Percentiles rank a stretch among this genome's conserved stretches.
Evolutionary conservation across 2,329 filamentous ascomycete species (phyloP).

Genomic region (Botrytis tulipae): DNA sequence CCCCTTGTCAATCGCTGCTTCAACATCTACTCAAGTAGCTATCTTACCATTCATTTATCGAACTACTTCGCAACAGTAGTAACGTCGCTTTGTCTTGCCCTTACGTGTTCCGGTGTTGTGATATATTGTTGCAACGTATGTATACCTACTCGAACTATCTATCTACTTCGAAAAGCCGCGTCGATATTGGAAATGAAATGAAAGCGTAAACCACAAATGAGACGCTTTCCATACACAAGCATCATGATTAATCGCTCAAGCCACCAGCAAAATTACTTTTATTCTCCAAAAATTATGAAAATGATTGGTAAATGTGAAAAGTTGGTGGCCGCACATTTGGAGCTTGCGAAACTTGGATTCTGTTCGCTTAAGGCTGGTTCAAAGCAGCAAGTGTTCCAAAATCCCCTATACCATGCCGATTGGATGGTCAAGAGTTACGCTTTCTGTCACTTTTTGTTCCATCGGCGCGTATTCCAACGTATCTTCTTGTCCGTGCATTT

Average conservation of each 20-base stretch:
- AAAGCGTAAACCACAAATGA: neutral
- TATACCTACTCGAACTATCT: neutral
- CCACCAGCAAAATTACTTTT: neutral
- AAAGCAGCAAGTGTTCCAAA: slow-evolving; percentile 38
- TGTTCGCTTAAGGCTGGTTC: slow-evolving; percentile 15
- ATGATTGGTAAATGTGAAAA: slow-evolving; percentile 5
- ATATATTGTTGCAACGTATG: neutral
- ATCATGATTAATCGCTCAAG: neutral
- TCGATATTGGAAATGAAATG: neutral
- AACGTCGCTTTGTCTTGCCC: neutral
- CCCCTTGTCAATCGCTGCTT: slow-evolving; percentile 17
- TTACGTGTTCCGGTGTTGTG: neutral
- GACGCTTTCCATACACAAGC: neutral
- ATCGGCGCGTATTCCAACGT: slow-evolving; percentile 17
- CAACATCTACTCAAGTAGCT: neutral
- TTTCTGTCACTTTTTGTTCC: slow-evolving; percentile 7
- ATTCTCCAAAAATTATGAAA: neutral
- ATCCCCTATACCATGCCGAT: slow-evolving; percentile 25
- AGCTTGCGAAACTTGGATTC: slow-evolving; percentile 1
- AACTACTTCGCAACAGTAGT: slow-evolving; percentile 7
- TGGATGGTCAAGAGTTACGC: slow-evolving; percentile 26
- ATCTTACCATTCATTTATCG: neutral
- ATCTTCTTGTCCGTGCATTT: slow-evolving; percentile 9
- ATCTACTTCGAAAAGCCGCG: neutral
- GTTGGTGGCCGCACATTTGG: neutral